Evolutionary conservation across 306 rosid genomes (phyloP).

Genomic region (Cajanus cajan): DNA sequence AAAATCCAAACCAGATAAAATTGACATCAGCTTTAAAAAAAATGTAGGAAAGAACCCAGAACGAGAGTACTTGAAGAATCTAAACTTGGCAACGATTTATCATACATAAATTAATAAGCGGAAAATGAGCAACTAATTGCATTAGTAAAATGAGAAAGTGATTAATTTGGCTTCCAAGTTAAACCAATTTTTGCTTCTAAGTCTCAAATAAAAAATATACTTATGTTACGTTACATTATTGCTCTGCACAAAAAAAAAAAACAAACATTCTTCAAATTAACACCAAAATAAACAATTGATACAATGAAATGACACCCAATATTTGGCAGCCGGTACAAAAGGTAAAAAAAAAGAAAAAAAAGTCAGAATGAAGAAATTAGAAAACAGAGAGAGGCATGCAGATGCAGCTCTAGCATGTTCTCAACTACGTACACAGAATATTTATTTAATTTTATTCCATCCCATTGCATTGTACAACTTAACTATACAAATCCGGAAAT

Average conservation of each 20-base stretch:
- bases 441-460: neutral
- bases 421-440: conserved; percentile 27
- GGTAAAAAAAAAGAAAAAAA: neutral
- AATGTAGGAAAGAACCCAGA: neutral
- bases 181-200: conserved; percentile 7
- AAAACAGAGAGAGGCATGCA: conserved; percentile 9
- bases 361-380: neutral
- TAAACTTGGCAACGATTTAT: neutral
- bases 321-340: conserved; percentile 1
- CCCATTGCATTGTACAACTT: conserved; percentile 6
- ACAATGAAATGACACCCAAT: conserved; percentile 27
- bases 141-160: neutral
- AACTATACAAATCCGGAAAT: neutral
- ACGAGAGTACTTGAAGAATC: neutral
- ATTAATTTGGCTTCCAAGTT: neutral
- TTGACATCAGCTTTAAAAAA: neutral
- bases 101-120: neutral
- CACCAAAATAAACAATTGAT: conserved; percentile 17
- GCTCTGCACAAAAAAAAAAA: no score
- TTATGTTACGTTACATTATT: neutral
- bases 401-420: no score
- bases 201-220: neutral
- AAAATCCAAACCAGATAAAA: neutral
- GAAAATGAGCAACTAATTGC: no score
- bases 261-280: neutral